Evolutionary conservation across 495 filamentous ascomycete species (phyloP), one percentile per base, ranked within the genome.

Genomic region (Wilcoxina mikolae): DNA sequence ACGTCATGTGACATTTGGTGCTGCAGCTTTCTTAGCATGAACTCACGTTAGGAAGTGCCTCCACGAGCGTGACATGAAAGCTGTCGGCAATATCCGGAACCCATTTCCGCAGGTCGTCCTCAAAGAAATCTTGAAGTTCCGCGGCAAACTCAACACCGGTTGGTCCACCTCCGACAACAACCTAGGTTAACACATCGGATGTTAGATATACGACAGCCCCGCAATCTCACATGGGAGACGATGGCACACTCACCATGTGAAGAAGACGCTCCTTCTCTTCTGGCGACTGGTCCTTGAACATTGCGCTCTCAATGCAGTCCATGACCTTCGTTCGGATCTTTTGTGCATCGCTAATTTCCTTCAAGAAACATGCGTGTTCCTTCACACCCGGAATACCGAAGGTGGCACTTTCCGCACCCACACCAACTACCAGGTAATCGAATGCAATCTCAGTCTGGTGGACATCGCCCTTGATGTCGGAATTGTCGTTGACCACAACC

Each of bases 91-190:
- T 94, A 52, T 94, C 90, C 31, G 91, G 91, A 60, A 96, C 84
- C 79, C 93, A 94, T 75, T 95, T 95, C 77, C 83, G 86, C 64
- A 99, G 78, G 69, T 99, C 93, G 57, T 94, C 78, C 68, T 95
- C 84, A 71, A 96, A 95, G 76, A 99, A 99, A 67, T 99, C 91
- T 69, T 95, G 87, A 27, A 99, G 78, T 69, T 98, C 91, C 70
- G 87, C 91, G 61, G 91, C 91, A 67, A 95, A 96, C 69, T 98
- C 91, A 47, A 98, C 93, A 72, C 91, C 91, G 52, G 91, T 98
- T 23, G 91, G 91, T 60, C 91, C 91, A 72, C 91, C 91, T 64
- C 91, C 91, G 50, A 99, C 91, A 23, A 99, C 93, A 56, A 96
- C 63, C 63, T 66, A 28, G 35, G 38, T 33, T 59, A 55, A 12